These are phyloP conservation scores for Sporothrix brasiliensis DNA, from an alignment of 2,329 filamentous ascomycete species.

Conservation along the genomic window DNA sequence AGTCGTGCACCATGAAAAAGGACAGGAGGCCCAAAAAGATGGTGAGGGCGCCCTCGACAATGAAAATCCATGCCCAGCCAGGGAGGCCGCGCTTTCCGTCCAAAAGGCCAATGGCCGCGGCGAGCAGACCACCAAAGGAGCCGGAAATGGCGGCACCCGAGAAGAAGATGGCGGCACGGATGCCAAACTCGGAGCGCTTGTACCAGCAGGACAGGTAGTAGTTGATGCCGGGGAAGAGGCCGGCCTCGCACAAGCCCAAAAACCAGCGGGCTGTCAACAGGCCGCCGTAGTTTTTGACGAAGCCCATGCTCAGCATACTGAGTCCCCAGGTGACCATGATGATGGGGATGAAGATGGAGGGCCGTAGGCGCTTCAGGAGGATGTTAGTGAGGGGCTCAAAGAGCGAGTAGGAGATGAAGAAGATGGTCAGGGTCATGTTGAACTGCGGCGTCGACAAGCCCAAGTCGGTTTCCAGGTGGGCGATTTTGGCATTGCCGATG, in stretches of 20 bases:
- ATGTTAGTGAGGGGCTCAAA: conserved; percentile 80
- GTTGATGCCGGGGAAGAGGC: conserved; percentile 71
- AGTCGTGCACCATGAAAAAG: conserved; percentile 78
- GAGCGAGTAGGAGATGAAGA: conserved; percentile 82
- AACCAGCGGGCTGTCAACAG: conserved; percentile 71
- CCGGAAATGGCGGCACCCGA: conserved; percentile 76
- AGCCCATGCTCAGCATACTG: conserved; percentile 70
- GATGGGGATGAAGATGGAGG: conserved; percentile 76
- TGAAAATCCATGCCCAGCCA: conserved; percentile 66
- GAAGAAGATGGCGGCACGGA: conserved; percentile 75
- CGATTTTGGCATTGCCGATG: conserved; percentile 70
- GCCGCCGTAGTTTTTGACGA: conserved; percentile 64
- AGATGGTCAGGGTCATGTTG: conserved; percentile 76
- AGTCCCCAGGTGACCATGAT: conserved; percentile 76
- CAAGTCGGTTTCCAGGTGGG: conserved; percentile 58
- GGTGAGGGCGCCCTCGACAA: conserved; percentile 69
- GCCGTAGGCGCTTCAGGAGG: conserved; percentile 73
- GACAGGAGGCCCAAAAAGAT: conserved; percentile 65
- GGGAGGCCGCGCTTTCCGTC: conserved; percentile 56
- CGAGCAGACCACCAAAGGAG: conserved; percentile 71
- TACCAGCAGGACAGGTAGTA: conserved; percentile 80
- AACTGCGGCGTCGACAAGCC: conserved; percentile 66
- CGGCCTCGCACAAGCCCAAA: conserved; percentile 73
- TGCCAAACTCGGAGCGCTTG: conserved; percentile 71
- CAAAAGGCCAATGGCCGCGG: conserved; percentile 70